These are phyloP conservation scores for Metschnikowia lachancei DNA, from an alignment of 805 yeast species.

Conservation along the genomic window DNA sequence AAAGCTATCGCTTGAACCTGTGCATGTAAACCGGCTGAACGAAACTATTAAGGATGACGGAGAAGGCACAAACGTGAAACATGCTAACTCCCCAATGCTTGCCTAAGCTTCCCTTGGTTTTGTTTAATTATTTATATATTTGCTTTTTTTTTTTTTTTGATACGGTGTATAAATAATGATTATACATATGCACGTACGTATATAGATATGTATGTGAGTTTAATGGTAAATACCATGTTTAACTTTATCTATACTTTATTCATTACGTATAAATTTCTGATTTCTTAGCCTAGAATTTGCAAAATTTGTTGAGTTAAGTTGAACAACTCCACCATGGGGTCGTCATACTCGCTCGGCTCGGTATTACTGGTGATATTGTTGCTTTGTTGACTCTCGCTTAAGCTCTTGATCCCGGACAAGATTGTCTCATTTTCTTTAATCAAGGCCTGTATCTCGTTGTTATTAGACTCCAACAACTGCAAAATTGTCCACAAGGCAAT, in stretches of 20 bases:
- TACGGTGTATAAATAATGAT: too few relatives aligned
- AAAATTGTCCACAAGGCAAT: conserved; percentile 96
- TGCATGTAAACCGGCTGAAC: neutral
- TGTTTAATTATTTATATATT: too few relatives aligned
- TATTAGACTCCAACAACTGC: conserved; percentile 86
- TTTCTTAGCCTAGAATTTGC: conserved; percentile 43
- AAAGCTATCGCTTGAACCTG: neutral
- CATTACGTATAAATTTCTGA: neutral
- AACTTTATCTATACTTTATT: neutral
- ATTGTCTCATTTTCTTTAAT: conserved; percentile 55
- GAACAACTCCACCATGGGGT: conserved; percentile 62
- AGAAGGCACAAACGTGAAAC: neutral
- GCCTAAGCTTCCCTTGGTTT: neutral
- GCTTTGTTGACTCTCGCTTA: conserved; percentile 38
- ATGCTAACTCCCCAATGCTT: neutral
- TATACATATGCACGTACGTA: too few relatives aligned
- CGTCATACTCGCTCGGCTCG: conserved; percentile 46
- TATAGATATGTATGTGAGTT: too few relatives aligned
- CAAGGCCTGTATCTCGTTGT: conserved; percentile 54
- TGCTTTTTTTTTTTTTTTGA: too few relatives aligned
- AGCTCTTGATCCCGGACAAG: conserved; percentile 51
- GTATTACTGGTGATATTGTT: conserved; percentile 8
- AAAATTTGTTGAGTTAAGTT: conserved; percentile 67
- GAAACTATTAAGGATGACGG: neutral
- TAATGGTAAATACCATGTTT: neutral